These are phyloP conservation scores for Cymbopogon citratus DNA, from an alignment of 176 grass and related monocot species.

Conservation along the genomic window DNA sequence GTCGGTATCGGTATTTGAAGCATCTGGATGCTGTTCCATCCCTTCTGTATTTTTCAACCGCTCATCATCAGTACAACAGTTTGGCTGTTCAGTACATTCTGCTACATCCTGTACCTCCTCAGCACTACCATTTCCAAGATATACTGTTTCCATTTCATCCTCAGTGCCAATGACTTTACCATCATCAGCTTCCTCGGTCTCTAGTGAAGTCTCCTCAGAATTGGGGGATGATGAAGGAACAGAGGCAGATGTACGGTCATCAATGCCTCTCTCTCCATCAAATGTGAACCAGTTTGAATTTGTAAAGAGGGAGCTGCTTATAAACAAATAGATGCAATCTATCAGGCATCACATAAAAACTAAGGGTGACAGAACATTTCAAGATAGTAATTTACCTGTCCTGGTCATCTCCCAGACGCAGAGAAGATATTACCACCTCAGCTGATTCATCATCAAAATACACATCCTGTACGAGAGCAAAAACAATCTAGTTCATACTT, in stretches of 20 bases:
- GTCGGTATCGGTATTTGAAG: conserved; percentile 31
- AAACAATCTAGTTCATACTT: background rate
- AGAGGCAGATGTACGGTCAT: conserved; percentile 49
- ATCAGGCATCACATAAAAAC: conserved; percentile 8
- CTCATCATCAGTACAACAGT: conserved; percentile 34
- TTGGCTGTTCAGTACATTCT: conserved; percentile 30
- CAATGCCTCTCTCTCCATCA: conserved; percentile 77
- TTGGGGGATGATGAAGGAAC: conserved; percentile 67
- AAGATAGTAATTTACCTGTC: conserved; percentile 59
- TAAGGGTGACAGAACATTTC: background rate
- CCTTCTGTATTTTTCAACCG: conserved; percentile 14
- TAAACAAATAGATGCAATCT: conserved; percentile 23
- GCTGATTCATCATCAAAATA: conserved; percentile 97
- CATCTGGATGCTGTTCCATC: conserved; percentile 18
- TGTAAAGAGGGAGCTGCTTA: conserved; percentile 80
- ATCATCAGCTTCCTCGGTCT: conserved; percentile 39
- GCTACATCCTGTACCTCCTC: conserved; percentile 31
- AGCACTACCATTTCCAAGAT: conserved; percentile 34
- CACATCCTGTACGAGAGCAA: conserved; percentile 59
- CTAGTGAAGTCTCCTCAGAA: conserved; percentile 40
- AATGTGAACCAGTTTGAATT: conserved; percentile 99
- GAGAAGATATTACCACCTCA: conserved; percentile 87
- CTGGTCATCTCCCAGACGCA: conserved; percentile 80
- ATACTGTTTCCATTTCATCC: conserved; percentile 39
- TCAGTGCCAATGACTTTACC: conserved; percentile 30